Evolutionary conservation across 352 stramenopile genomes (phyloP).

Genomic region (Phytophthora hibernalis): DNA sequence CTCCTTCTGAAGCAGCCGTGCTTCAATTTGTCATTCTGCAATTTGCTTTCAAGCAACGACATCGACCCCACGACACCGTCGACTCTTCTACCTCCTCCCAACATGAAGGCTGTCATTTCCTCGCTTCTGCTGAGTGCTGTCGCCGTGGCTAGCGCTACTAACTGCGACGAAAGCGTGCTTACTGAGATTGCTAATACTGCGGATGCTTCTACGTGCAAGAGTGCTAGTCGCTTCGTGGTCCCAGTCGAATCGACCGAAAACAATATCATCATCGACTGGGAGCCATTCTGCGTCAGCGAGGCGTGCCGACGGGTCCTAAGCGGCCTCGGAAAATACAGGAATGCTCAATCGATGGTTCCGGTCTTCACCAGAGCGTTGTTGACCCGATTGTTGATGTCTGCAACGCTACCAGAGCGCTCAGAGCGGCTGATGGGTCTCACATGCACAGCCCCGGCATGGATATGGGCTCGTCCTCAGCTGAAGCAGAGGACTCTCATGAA

Average conservation of each 20-base stretch:
- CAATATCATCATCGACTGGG: constrained; percentile 4
- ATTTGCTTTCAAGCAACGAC: constrained; percentile 10
- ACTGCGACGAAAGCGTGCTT: constrained; percentile 13
- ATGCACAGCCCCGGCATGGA: constrained; percentile 14
- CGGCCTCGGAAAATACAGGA: constrained; percentile 9
- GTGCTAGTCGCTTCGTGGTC: constrained; percentile 12
- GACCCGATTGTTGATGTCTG: constrained; percentile 22
- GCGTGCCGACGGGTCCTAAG: constrained; percentile 18
- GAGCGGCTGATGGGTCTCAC: constrained; percentile 18
- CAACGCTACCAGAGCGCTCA: constrained; percentile 16
- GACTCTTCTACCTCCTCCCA: neutral
- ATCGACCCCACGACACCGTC: neutral
- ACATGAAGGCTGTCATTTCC: constrained; percentile 26
- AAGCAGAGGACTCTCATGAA: constrained; percentile 18
- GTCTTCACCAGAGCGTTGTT: constrained; percentile 21
- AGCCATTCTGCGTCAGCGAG: constrained; percentile 17
- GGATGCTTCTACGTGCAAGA: constrained; percentile 9
- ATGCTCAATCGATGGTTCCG: constrained; percentile 22
- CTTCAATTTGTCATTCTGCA: constrained; percentile 17
- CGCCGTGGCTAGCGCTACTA: constrained; percentile 14
- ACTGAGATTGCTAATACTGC: neutral
- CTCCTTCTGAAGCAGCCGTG: neutral
- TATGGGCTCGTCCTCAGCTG: constrained; percentile 10
- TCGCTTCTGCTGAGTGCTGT: constrained; percentile 11
- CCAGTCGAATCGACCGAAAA: constrained; percentile 15